Conservation (phyloP, 2,329 filamentous ascomycete species). For the Trichocomaceae sp. region DNA sequence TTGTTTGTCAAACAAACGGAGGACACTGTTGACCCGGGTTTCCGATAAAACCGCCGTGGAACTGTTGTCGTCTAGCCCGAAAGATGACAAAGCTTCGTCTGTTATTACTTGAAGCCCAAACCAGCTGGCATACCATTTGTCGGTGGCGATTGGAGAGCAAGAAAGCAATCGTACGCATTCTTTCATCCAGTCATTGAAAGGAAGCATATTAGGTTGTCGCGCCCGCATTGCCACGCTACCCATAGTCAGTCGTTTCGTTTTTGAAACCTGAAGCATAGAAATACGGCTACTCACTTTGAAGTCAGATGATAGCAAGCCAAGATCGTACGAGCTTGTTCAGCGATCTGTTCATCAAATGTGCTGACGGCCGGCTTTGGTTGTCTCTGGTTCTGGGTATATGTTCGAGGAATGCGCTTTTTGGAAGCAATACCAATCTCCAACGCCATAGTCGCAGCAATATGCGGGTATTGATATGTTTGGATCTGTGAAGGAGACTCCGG, state of each 20-base stretch:
- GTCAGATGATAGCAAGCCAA: conserved; percentile 30
- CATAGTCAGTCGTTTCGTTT: conserved; percentile 1
- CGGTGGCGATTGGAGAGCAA: conserved; percentile 24
- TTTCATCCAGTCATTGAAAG: conserved; percentile 32
- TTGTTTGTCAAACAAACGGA: conserved; percentile 31
- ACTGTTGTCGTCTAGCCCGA: conserved; percentile 32
- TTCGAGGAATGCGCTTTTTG: conserved; percentile 23
- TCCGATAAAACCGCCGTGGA: conserved; percentile 26
- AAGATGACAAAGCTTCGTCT: conserved; percentile 30
- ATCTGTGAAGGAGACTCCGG: conserved; percentile 43
- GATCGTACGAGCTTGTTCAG: conserved; percentile 29
- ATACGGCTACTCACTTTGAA: conserved; percentile 20
- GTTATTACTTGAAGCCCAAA: conserved; percentile 30
- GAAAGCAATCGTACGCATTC: conserved; percentile 28
- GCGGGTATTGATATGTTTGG: conserved; percentile 48
- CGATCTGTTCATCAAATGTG: conserved; percentile 25
- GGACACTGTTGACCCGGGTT: conserved; percentile 27
- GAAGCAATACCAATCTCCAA: conserved; percentile 38
- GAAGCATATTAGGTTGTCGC: conserved; percentile 28
- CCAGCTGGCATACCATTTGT: conserved; percentile 28
- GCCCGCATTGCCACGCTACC: conserved; percentile 32
- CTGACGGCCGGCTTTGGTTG: conserved; percentile 2
- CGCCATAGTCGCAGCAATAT: conserved; percentile 48
- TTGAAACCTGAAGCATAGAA: conserved; percentile 2
- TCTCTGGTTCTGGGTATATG: conserved; percentile 14